Evolutionary conservation across 73 alveolate species (phyloP), one percentile per base, ranked within the genome.

Genomic region (Paramecium sonneborni): DNA sequence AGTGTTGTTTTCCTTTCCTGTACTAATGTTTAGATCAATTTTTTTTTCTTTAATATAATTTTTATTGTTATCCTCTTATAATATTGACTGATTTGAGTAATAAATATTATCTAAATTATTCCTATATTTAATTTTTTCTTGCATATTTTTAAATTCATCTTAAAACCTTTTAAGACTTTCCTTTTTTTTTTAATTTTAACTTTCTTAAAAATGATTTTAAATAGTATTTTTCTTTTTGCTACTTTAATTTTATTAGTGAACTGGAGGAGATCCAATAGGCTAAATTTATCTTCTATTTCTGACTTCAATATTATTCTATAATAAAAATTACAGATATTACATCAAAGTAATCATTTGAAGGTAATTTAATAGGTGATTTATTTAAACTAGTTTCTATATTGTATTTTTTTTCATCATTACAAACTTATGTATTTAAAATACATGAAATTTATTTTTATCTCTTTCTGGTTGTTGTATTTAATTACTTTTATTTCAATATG

Each of bases 61-160:
- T 52, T 30, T 52, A 41, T 79, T 56, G 74, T 12, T 62, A 20
- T 79, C 55, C n/a, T 38, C 44, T 12, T 3, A 32, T 39, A 44
- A 32, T 2, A 79, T 18, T 41, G 90, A 79, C 90, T 79, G 18
- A 79, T 41, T 12, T 37, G 1, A 79, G 1, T 18, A 5, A 11
- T 79, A 3, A 6, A n/a, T 14, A 5, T 56, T 12, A 15, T 34
- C 9, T 72, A 72, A 74, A 46, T 79, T 38, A 23, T 79, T 79
- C 20, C 90, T 39, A 20, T 76, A 18, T 24, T 37, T 79, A 23
- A 79, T 79, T 41, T 79, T 79, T 43, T 38, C 90, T 79, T 79
- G 37, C 90, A 79, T 79, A 38, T 79, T 41, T 5, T 44, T 79
- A 39, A 79, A 79, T 24, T 79, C 90, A 8, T 41, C 90, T 79